Evolutionary conservation across 441 rosid species (phyloP).

Genomic region (Melastoma candidum): DNA sequence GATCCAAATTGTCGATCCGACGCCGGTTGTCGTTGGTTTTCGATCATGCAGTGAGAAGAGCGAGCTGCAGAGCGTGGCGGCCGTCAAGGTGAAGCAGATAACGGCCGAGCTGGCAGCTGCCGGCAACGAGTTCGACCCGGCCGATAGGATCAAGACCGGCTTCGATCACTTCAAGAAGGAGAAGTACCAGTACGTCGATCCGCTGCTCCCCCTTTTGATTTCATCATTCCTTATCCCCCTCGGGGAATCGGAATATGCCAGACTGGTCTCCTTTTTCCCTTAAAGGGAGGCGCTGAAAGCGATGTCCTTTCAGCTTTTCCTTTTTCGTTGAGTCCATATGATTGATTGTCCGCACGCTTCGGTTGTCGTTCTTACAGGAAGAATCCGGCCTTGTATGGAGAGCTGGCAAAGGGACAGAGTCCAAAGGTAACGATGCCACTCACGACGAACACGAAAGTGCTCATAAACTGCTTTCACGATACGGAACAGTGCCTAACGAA

Average conservation of each 20-base stretch:
- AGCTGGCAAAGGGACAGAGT: slow-evolving; percentile 64
- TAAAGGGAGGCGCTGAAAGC: no score
- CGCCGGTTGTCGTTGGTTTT: slow-evolving; percentile 4
- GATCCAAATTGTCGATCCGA: not conserved
- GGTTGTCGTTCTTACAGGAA: slow-evolving; percentile 33
- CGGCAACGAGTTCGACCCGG: slow-evolving; percentile 34
- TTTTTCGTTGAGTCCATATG: no score
- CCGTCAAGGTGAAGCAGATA: slow-evolving; percentile 63
- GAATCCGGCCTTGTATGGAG: slow-evolving; percentile 41
- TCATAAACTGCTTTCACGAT: no score
- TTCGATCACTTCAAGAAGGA: slow-evolving; percentile 59
- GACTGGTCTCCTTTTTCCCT: no score
- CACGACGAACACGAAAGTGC: no score
- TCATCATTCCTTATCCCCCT: no score
- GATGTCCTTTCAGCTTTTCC: no score
- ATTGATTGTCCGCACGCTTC: not conserved
- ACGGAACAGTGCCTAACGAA: no score
- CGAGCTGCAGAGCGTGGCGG: slow-evolving; percentile 59
- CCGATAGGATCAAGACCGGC: slow-evolving; percentile 49
- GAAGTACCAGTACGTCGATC: slow-evolving; percentile 53
- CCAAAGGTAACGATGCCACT: slow-evolving; percentile 47
- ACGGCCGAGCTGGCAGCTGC: slow-evolving; percentile 56
- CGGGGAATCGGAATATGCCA: slow-evolving; percentile 11
- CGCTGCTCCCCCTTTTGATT: no score
- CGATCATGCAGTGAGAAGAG: slow-evolving; percentile 29